phyloP scores from a whole-genome alignment of 495 filamentous ascomycete genomes.

The Lepidopterella palustris region DNA sequence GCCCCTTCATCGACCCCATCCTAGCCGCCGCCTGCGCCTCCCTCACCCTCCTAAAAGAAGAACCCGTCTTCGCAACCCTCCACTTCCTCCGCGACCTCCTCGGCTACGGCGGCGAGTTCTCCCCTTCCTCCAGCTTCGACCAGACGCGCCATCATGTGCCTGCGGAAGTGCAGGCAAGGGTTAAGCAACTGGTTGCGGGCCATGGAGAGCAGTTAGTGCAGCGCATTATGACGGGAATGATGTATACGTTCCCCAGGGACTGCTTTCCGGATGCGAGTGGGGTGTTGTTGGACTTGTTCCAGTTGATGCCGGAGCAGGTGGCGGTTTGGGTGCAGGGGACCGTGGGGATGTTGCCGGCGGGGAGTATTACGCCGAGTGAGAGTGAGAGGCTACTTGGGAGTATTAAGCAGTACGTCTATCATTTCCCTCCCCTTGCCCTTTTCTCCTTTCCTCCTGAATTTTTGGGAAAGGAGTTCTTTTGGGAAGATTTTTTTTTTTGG shows the following conservation, averaged over 20 bases:
- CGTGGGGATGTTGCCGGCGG: conserved; percentile 71
- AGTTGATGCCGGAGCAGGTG: conserved; percentile 73
- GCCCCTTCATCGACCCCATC: conserved; percentile 68
- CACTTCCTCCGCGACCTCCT: conserved; percentile 93
- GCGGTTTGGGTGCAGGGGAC: conserved; percentile 74
- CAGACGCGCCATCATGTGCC: conserved; percentile 38
- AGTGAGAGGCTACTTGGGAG: conserved; percentile 45
- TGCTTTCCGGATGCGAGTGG: conserved; percentile 91
- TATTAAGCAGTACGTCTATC: conserved; percentile 39
- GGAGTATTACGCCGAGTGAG: conserved; percentile 60
- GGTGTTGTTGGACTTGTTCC: conserved; percentile 81
- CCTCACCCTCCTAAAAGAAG: conserved; percentile 78
- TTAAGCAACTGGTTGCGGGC: conserved; percentile 61
- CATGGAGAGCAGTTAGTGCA: conserved; percentile 77
- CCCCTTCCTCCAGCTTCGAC: conserved; percentile 63
- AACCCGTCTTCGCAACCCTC: conserved; percentile 82
- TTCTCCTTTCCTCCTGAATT: too few species aligned
- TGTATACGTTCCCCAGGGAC: conserved; percentile 94
- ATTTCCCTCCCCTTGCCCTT: too few species aligned
- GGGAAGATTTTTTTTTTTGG: not conserved
- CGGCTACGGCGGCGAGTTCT: conserved; percentile 72
- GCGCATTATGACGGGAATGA: conserved; percentile 89
- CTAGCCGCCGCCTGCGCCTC: conserved; percentile 81
- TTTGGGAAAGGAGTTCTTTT: too few species aligned
- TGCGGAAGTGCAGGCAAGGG: conserved; percentile 42